These are phyloP conservation scores for Torulaspora indica DNA, from an alignment of 805 yeast genomes.

Conservation along the genomic window DNA sequence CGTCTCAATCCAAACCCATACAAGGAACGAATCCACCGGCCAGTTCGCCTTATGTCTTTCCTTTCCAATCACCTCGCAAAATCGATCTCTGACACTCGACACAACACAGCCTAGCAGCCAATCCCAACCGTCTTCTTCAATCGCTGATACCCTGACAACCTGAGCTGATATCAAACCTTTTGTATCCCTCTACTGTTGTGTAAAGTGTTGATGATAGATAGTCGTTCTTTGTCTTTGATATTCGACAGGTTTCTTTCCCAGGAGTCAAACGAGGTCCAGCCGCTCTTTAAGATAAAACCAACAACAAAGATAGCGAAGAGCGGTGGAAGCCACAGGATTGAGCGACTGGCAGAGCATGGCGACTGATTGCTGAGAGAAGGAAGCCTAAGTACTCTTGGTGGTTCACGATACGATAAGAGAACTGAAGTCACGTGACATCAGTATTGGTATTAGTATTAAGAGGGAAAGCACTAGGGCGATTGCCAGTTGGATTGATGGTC, in stretches of 20 bases:
- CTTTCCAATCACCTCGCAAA: not conserved
- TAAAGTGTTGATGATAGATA: not conserved
- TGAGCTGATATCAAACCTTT: not conserved
- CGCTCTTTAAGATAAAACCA: slow-evolving; percentile 1
- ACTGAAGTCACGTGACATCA: no score
- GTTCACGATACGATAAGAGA: no score
- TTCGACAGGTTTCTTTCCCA: slow-evolving; percentile 7
- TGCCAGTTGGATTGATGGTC: not conserved
- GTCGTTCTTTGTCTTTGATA: slow-evolving; percentile 5
- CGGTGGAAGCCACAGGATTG: not conserved
- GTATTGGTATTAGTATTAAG: no score
- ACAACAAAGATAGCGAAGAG: not conserved
- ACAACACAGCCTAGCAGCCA: not conserved
- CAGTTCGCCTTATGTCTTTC: not conserved
- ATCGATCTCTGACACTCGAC: no score
- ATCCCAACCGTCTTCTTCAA: not conserved
- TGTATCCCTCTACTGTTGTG: not conserved
- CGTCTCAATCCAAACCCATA: not conserved
- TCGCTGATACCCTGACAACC: not conserved
- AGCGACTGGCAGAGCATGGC: not conserved
- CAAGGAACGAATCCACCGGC: not conserved
- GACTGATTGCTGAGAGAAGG: no score
- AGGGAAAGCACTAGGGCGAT: no score
- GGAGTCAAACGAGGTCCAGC: slow-evolving; percentile 7
- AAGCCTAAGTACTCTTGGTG: no score